These are phyloP conservation scores for Chaetomium sp. DNA, from an alignment of 2,329 filamentous ascomycete species.

Conservation along the genomic window DNA sequence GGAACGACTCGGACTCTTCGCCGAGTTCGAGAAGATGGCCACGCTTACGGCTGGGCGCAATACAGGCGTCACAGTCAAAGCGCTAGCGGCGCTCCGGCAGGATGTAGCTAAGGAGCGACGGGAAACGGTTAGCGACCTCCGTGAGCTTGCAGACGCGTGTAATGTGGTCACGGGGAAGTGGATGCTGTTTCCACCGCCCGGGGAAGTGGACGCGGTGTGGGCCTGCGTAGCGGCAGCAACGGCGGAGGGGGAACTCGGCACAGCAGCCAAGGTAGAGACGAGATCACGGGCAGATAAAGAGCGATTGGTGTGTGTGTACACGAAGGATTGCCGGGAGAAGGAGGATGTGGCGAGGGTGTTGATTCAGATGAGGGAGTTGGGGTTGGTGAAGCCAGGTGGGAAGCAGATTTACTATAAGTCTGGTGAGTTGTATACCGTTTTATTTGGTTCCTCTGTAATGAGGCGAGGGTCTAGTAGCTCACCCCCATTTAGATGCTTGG, in stretches of 20 bases:
- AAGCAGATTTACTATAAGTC: conserved; percentile 71
- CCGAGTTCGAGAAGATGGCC: conserved; percentile 38
- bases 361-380: conserved; percentile 53
- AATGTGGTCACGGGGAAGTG: conserved; percentile 66
- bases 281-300: conserved; percentile 38
- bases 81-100: conserved; percentile 33
- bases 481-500: conserved; percentile 50
- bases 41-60: conserved; percentile 28
- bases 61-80: conserved; percentile 29
- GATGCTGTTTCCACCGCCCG: conserved; percentile 61
- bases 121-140: conserved; percentile 48
- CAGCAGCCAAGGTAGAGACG: conserved; percentile 66
- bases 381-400: conserved; percentile 44
- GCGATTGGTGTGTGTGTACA: conserved; percentile 72
- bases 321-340: conserved; percentile 62
- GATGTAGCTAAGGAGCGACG: conserved; percentile 46
- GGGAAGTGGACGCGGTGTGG: conserved; percentile 59
- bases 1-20: conserved; percentile 42
- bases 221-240: conserved; percentile 59
- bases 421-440: conserved; percentile 41
- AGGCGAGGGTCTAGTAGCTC: background rate
- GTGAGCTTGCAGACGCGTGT: conserved; percentile 52
- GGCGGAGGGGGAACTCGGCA: conserved; percentile 62
- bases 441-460: background rate
- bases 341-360: conserved; percentile 65